Evolutionary conservation across 177 flowering plant species (phyloP), one percentile per base, ranked within the genome.

Genomic region (Telopea speciosissima): DNA sequence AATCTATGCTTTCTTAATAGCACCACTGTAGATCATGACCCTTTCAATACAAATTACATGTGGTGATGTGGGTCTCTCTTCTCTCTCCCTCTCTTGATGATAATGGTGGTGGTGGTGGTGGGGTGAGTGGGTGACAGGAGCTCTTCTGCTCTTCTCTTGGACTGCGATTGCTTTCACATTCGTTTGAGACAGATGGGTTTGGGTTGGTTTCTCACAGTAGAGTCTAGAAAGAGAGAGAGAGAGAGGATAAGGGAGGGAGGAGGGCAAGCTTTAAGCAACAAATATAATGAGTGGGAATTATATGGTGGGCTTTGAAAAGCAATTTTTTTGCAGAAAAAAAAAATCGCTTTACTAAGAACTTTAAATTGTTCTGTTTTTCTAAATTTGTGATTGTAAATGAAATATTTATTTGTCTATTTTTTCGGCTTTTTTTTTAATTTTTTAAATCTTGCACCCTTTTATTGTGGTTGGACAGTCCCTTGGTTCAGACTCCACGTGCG

Each of bases 401-500:
- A n/a, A 12, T 52, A 1, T 14, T 52, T 52, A 14, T 52, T 14
- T 52, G 14, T 52, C 14, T 52, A 28, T 28, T 28, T 5, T 49
- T 49, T 16, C 44, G n/a, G 22, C 44, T 63, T 71, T 61, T 73
- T 58, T 45, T 40, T 22, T 59, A 63, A 7, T 31, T 17, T 33
- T 36, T 44, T 73, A 58, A 68, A 36, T 45, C 59, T 61, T 40
- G 63, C 10, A 68, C 68, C 68, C 67, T 80, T 76, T 77, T 70
- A 74, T 77, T 82, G 84, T 81, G 82, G 87, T 75, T 79, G 82
- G 81, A 79, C 86, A 84, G 85, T 76, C 74, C 75, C 81, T 78
- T 83, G 85, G 79, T 81, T 87, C 91, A 89, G 91, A 86, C 80
- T 85, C 91, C 91, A 89, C 93, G 93, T 89, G 93, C 85, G 90